Evolutionary conservation across 139 green algal genomes (phyloP), one percentile per base, ranked within the genome.

Genomic region (Gonium pectorale): DNA sequence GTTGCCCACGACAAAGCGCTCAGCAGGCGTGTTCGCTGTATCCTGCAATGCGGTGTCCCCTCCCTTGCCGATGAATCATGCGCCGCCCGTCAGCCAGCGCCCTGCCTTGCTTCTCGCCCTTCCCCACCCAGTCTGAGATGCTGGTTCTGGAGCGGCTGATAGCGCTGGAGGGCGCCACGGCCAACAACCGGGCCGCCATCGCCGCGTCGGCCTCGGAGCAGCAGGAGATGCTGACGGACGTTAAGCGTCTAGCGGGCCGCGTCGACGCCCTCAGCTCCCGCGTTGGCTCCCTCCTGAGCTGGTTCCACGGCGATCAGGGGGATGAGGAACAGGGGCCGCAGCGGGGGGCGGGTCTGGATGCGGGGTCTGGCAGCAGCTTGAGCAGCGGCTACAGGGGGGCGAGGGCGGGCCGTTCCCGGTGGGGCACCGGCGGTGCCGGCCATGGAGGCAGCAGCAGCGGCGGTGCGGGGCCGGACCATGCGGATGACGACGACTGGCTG

Each of bases 61-160:
- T n/a, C n/a, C n/a, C n/a, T n/a, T n/a, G n/a, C n/a, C n/a, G n/a
- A n/a, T n/a, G n/a, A n/a, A n/a, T n/a, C n/a, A n/a, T n/a, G n/a
- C n/a, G n/a, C n/a, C n/a, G n/a, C n/a, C n/a, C n/a, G n/a, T n/a
- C n/a, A n/a, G n/a, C n/a, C n/a, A n/a, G n/a, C n/a, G 11, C 5
- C 13, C 63, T 43, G 31, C 31, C 63, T 43, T 41, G 11, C 63
- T 46, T 5, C 63, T 67, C 59, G 9, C 63, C 31, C 63, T 41
- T 24, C 63, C 33, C 7, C 8, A 2, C 67, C 15, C 75, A 83
- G 75, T 33, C 29, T 0, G 60, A 73, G 41, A 7, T 26, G 60
- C 2, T 60, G 21, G 9, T 83, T 26, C 29, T 73, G 41, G 62
- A 84, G 64, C 78, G 78, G 6, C n/a, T 84, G 24, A 37, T 74